Evolutionary conservation across 1,139 yeast genomes (phyloP), one percentile per base, ranked within the genome.

Genomic region (Diutina scorzettiae): DNA sequence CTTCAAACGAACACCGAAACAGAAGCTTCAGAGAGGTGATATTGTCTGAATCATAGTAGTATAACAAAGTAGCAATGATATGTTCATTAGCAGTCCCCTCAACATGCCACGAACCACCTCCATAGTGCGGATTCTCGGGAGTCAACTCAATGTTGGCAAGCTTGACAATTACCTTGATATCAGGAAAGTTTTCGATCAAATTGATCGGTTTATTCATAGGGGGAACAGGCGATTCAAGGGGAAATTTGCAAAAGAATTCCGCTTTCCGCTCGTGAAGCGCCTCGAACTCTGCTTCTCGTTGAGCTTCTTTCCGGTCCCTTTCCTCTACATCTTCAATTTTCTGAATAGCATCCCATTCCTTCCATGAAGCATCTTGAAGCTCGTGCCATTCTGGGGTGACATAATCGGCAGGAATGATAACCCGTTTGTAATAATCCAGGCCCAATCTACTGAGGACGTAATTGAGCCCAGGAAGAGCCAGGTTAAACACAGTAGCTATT

Each of bases 111-210:
- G 66, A 48, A 0, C 73, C 73, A 5, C 73, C 73, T 1, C 49
- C 42, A 43, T 68, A 69, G 2, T 37, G 44, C 9, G 71, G 69
- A 17, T 58, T 58, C 37, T 65, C 68, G 0, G 73, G 72, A 2
- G 69, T 65, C 42, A 67, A 54, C 42, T 63, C 65, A 43, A 69
- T 69, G 46, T 64, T 61, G 20, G 72, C 69, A 45, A 67, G 43
- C 48, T 67, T 67, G 14, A 61, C 66, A 42, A 67, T 63, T 3
- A 67, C 69, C 46, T 65, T 66, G 8, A 23, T 7, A 9, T 80
- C 78, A 1, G 87, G 79, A 53, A 83, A 84, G 37, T 70, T 66
- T 55, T 87, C 96, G 42, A 87, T 80, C 43, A 71, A 73, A 41
- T 73, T 71, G n/a, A n/a, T n/a, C n/a, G n/a, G n/a, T n/a, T n/a